A percentile compares a stretch with the other conserved stretches of the same genome.
Evolutionary conservation across 441 rosid species (phyloP).

Genomic region (Corymbia calophylla): DNA sequence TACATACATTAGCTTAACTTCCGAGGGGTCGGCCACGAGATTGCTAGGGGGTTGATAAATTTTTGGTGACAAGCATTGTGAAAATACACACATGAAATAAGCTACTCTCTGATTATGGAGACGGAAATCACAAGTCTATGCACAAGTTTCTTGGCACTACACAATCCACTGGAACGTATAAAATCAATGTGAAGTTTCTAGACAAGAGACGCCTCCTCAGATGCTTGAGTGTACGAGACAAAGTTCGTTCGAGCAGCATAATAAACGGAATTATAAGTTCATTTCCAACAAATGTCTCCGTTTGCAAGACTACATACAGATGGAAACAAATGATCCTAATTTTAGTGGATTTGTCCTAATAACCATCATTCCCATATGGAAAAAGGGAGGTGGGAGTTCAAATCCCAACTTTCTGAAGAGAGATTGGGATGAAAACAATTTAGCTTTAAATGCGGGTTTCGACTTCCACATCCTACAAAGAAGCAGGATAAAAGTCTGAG

Average conservation of each 20-base stretch:
- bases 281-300: background rate
- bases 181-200: background rate
- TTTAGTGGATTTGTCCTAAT: background rate
- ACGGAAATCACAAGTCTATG: background rate
- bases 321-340: background rate
- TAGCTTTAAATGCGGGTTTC: too few species aligned
- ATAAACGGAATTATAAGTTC: background rate
- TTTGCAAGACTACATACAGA: background rate
- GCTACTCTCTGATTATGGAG: background rate
- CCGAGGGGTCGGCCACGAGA: background rate
- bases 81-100: background rate
- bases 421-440: too few species aligned
- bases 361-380: too few species aligned
- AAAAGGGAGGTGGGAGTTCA: too few species aligned
- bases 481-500: too few species aligned
- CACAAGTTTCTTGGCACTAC: background rate
- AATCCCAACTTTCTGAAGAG: too few species aligned
- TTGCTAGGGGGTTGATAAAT: background rate
- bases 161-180: background rate
- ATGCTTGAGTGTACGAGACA: background rate
- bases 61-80: background rate
- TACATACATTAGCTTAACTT: background rate
- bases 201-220: background rate
- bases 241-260: background rate
- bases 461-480: too few species aligned